Percentiles rank a stretch among this genome's conserved stretches.
These are phyloP conservation scores for Wickerhamomyces bovis DNA, from an alignment of 805 yeast genomes.

Conservation along the genomic window DNA sequence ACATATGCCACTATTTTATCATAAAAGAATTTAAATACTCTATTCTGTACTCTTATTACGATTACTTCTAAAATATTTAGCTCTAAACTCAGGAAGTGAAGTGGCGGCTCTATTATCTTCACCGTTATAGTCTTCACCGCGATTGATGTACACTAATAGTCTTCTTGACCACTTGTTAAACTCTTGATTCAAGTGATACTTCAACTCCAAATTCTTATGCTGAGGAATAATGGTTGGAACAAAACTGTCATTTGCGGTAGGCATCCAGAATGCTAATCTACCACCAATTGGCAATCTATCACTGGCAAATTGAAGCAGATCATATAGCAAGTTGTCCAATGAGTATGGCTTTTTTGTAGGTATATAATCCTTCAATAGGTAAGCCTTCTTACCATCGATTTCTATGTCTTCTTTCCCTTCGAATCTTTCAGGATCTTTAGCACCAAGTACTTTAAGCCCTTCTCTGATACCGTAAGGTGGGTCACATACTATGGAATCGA, in stretches of 20 bases:
- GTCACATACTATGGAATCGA: constrained; percentile 88
- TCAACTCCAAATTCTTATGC: constrained; percentile 65
- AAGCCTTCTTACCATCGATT: constrained; percentile 79
- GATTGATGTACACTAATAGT: constrained; percentile 70
- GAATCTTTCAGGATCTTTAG: constrained; percentile 60
- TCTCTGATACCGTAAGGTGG: constrained; percentile 98
- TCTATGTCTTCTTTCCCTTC: constrained; percentile 65
- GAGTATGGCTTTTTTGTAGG: constrained; percentile 92
- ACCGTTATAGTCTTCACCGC: constrained; percentile 51
- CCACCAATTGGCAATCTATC: constrained; percentile 68
- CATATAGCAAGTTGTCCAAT: constrained; percentile 70
- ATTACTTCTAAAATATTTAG: constrained; percentile 21
- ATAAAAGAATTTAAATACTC: not conserved
- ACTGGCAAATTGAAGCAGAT: constrained; percentile 68
- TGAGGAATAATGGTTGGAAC: constrained; percentile 67
- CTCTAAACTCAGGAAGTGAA: constrained; percentile 23
- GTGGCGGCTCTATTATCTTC: constrained; percentile 30
- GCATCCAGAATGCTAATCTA: constrained; percentile 94
- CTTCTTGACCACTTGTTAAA: constrained; percentile 93
- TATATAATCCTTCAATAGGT: constrained; percentile 71
- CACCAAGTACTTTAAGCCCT: constrained; percentile 89
- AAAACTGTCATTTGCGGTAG: constrained; percentile 85
- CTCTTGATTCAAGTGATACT: constrained; percentile 75
- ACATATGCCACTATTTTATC: not conserved
- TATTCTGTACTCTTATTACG: not conserved